Percentiles rank a stretch among this genome's conserved stretches.
Evolutionary conservation across 108 stramenopile species (phyloP).

Genomic region (Skeletonema costatum): DNA sequence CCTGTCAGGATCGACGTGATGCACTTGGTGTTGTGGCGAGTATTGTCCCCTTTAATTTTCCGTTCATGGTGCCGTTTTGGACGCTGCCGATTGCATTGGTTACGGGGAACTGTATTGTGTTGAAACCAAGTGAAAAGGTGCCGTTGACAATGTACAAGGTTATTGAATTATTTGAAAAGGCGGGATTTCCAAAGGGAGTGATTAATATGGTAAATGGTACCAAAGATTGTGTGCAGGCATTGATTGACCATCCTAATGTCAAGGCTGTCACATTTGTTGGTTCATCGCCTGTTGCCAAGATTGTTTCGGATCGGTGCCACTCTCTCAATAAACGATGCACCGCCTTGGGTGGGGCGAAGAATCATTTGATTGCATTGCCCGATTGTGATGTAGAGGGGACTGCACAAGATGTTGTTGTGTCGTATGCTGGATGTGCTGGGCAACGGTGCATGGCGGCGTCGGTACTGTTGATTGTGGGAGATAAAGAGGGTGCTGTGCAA

Average conservation of each 20-base stretch:
- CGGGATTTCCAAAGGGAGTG: slow-evolving; percentile 89
- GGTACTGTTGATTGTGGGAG: slow-evolving; percentile 86
- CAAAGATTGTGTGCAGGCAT: slow-evolving; percentile 60
- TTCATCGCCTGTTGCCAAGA: slow-evolving; percentile 82
- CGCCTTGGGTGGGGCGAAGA: slow-evolving; percentile 96
- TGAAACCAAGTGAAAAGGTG: slow-evolving; percentile 92
- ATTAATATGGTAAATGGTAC: slow-evolving; percentile 83
- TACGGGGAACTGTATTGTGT: slow-evolving; percentile 88
- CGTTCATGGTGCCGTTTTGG: slow-evolving; percentile 88
- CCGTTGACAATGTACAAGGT: slow-evolving; percentile 83
- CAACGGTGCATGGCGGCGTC: slow-evolving; percentile 96
- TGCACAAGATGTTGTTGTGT: slow-evolving; percentile 89
- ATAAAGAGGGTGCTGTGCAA: slow-evolving; percentile 41
- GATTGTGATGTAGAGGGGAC: slow-evolving; percentile 89
- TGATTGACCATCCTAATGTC: slow-evolving; percentile 73
- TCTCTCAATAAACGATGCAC: slow-evolving; percentile 87
- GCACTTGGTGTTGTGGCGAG: slow-evolving; percentile 93
- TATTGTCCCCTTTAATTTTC: slow-evolving; percentile 95
- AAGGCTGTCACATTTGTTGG: slow-evolving; percentile 95
- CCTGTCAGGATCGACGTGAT: slow-evolving; percentile 82
- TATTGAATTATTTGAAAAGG: slow-evolving; percentile 60
- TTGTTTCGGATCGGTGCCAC: slow-evolving; percentile 78
- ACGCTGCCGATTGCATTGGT: slow-evolving; percentile 93
- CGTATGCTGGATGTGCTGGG: slow-evolving; percentile 90
- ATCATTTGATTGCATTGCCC: slow-evolving; percentile 93